Evolutionary conservation across 176 grass and related monocot genomes (phyloP).

Genomic region (maize (Zea mays)): Zm-B73-REFERENCE-NAM-5.0 NC_050104.1:154017001-154017500

Average conservation of each 20-base stretch:
- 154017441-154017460: slow-evolving; percentile 30
- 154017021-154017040: too few species aligned
- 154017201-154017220: slow-evolving; percentile 24
- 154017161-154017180: slow-evolving; percentile 25
- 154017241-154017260: slow-evolving; percentile 26
- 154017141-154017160: too few species aligned
- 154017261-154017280: slow-evolving; percentile 34
- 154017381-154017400: slow-evolving; percentile 26
- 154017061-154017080: too few species aligned
- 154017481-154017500: slow-evolving; percentile 45
- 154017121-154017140: too few species aligned
- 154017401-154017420: slow-evolving; percentile 34
- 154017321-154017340: slow-evolving; percentile 1
- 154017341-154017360: neutral
- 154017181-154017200: slow-evolving; percentile 27
- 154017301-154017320: slow-evolving; percentile 9
- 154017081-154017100: too few species aligned
- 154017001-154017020: too few species aligned
- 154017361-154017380: slow-evolving; percentile 9
- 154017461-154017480: slow-evolving; percentile 28
- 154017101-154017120: too few species aligned
- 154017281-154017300: slow-evolving; percentile 20
- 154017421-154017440: slow-evolving; percentile 43
- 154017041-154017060: too few species aligned
- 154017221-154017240: slow-evolving; percentile 28